Evolutionary conservation across 176 grass and related monocot genomes (phyloP).

Genomic region (Cenchrus purpureus): DNA sequence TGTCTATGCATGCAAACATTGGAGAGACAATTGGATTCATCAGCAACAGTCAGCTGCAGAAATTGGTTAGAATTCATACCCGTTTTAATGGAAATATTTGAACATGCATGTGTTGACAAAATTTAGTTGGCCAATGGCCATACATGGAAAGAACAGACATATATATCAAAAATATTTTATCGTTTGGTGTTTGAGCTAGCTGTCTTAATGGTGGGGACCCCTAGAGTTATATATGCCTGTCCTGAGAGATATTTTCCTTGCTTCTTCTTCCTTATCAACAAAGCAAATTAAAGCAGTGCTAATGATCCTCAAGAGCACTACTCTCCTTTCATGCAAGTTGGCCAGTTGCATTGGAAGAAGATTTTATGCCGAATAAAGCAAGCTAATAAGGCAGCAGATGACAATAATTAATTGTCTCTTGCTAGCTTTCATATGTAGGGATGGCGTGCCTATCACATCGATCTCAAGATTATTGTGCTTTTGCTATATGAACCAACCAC

Average conservation of each 20-base stretch:
- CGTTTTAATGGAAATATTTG: too few species aligned
- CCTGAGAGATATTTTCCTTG: not conserved
- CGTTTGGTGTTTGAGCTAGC: too few species aligned
- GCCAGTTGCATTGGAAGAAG: not conserved
- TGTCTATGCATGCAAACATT: too few species aligned
- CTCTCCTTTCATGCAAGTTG: slow-evolving; percentile 26
- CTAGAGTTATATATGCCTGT: not conserved
- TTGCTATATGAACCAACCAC: not conserved
- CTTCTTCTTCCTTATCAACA: slow-evolving; percentile 12
- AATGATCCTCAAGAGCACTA: not conserved
- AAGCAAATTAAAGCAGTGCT: slow-evolving; percentile 2
- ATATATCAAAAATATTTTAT: too few species aligned
- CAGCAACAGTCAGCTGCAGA: too few species aligned
- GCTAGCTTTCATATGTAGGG: not conserved
- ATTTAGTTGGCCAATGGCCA: too few species aligned
- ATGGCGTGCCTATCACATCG: not conserved
- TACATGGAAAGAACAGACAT: too few species aligned
- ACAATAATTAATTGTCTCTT: not conserved
- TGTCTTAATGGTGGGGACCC: too few species aligned
- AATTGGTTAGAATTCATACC: too few species aligned
- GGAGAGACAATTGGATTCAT: too few species aligned
- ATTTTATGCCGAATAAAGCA: not conserved
- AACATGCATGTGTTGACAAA: too few species aligned
- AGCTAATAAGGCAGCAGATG: not conserved
- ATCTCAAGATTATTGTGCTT: not conserved